phyloP scores from a whole-genome alignment of 2,329 filamentous ascomycete genomes.

The Periconia sp. region DNA sequence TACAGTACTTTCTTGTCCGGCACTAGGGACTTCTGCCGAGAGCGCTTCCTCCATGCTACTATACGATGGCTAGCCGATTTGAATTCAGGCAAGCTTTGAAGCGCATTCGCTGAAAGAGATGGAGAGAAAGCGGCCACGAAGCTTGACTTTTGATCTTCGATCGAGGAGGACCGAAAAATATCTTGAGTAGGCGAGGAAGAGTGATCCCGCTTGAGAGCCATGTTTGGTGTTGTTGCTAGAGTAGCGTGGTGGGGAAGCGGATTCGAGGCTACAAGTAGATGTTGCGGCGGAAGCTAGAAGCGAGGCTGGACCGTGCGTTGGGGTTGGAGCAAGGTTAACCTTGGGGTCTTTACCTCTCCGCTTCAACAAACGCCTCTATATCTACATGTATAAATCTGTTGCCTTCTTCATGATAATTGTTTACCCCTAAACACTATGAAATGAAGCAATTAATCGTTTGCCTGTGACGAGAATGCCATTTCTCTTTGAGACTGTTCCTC shows the following conservation, averaged over 20 bases:
- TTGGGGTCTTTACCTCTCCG: no score
- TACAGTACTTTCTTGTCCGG: constrained; percentile 44
- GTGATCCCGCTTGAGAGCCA: constrained; percentile 40
- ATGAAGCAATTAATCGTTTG: no score
- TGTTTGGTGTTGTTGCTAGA: constrained; percentile 16
- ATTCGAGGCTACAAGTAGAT: no score
- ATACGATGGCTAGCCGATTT: constrained; percentile 57
- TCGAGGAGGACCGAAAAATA: constrained; percentile 53
- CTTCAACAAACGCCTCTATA: no score
- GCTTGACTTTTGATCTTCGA: constrained; percentile 54
- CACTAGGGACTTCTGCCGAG: constrained; percentile 54
- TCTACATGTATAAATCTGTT: no score
- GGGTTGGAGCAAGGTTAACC: no score
- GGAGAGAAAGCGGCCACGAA: constrained; percentile 60
- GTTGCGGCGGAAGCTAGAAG: constrained; percentile 3
- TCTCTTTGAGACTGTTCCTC: no score
- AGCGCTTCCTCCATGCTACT: constrained; percentile 57
- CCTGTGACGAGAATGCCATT: no score
- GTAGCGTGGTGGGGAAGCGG: constrained; percentile 14
- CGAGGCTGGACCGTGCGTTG: constrained; percentile 5
- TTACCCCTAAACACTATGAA: no score
- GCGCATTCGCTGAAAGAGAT: constrained; percentile 43
- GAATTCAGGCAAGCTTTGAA: constrained; percentile 54
- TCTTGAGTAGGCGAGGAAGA: constrained; percentile 23
- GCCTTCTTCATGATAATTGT: no score